Evolutionary conservation across 2,329 filamentous ascomycete genomes (phyloP).

Genomic region (Cladosporium colombiae): DNA sequence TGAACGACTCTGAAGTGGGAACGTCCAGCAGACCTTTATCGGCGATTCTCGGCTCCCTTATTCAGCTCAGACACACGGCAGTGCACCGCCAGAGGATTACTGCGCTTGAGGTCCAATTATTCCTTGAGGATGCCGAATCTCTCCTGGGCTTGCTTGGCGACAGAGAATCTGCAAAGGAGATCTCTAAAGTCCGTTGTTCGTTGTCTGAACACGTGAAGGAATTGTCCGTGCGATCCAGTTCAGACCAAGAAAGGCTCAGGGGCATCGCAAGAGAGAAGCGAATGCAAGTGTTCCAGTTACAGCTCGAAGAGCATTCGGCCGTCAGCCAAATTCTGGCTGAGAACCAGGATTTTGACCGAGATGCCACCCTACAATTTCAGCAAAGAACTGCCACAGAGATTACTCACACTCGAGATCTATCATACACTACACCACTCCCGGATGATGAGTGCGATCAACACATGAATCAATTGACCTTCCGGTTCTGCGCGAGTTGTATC

Average conservation of each 20-base stretch:
- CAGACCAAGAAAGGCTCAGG: background rate
- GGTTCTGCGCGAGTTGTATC: too few relatives aligned
- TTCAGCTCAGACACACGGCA: slow-evolving; percentile 4
- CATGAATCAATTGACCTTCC: too few relatives aligned
- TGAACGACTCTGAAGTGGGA: background rate
- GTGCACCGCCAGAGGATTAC: background rate
- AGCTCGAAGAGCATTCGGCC: too few relatives aligned
- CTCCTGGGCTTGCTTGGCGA: background rate
- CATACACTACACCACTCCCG: too few relatives aligned
- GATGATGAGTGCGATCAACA: too few relatives aligned
- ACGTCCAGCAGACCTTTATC: background rate
- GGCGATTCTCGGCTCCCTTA: background rate
- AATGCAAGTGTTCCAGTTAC: too few relatives aligned
- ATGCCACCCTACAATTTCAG: too few relatives aligned
- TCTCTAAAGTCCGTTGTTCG: background rate
- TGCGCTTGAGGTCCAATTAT: background rate
- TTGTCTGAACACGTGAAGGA: background rate
- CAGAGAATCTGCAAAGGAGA: background rate
- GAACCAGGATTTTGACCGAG: too few relatives aligned
- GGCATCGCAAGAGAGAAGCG: too few relatives aligned
- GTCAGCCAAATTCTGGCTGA: too few relatives aligned
- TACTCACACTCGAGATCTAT: too few relatives aligned
- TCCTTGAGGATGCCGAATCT: background rate
- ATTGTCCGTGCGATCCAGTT: background rate
- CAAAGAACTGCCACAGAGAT: too few relatives aligned